A percentile compares a stretch with the other conserved stretches of the same genome.
phyloP scores from a whole-genome alignment of 2,329 filamentous ascomycete genomes.

The Penicillium sp. region DNA sequence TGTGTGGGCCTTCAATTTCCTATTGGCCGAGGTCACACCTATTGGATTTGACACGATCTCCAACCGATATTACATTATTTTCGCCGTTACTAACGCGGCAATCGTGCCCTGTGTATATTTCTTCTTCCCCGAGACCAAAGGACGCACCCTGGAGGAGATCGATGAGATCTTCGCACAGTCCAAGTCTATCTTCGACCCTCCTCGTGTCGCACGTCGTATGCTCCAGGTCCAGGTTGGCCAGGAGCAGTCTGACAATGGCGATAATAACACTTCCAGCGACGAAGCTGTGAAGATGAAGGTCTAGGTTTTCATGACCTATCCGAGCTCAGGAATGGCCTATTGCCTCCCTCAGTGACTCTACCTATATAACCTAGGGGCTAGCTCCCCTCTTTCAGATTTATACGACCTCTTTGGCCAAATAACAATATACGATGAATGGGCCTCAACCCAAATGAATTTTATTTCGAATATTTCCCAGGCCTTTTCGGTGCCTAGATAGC shows the following conservation, averaged over 20 bases:
- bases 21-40: constrained; percentile 39
- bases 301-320: not conserved
- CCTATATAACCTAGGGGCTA: not conserved
- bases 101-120: constrained; percentile 38
- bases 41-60: constrained; percentile 47
- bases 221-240: constrained; percentile 2
- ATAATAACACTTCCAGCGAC: not conserved
- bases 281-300: not conserved
- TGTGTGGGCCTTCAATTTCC: constrained; percentile 42
- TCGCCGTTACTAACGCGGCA: constrained; percentile 41
- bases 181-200: constrained; percentile 18
- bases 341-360: not conserved
- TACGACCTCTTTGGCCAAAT: not conserved
- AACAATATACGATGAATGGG: not conserved
- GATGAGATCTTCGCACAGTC: constrained; percentile 40
- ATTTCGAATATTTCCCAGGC: not conserved
- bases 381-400: not conserved
- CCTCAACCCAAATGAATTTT: not conserved
- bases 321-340: not conserved
- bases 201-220: constrained; percentile 6
- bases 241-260: not conserved
- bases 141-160: constrained; percentile 41
- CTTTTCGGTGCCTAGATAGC: not conserved
- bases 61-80: constrained; percentile 49
- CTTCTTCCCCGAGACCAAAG: constrained; percentile 43